Conservation (phyloP, 805 yeast species). For the Jamesozyma piceae region DNA sequence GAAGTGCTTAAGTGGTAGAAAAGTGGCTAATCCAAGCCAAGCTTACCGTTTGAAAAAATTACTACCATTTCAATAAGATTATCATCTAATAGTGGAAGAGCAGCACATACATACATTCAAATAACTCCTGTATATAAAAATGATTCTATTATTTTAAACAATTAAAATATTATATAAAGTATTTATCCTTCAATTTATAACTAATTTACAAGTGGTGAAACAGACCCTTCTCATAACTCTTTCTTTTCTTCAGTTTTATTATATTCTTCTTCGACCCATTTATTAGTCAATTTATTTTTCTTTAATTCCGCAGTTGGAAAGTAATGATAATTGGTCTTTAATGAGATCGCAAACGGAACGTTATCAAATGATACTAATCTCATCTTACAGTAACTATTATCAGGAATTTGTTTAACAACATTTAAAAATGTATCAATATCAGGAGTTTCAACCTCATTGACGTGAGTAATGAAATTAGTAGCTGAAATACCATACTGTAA, state of each 20-base stretch:
- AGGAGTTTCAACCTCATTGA: constrained; percentile 66
- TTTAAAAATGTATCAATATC: constrained; percentile 58
- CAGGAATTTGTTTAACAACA: constrained; percentile 63
- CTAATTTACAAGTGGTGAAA: neutral
- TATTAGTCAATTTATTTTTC: constrained; percentile 37
- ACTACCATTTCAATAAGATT: constrained; percentile 37
- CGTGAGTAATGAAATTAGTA: constrained; percentile 82
- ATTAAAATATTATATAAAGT: neutral
- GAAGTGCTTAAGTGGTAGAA: constrained; percentile 51
- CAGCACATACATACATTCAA: neutral
- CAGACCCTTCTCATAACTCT: neutral
- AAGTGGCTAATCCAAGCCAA: constrained; percentile 46
- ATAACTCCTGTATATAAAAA: neutral
- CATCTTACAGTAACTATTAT: constrained; percentile 70
- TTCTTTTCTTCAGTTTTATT: constrained; percentile 29
- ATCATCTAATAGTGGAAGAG: too few relatives aligned
- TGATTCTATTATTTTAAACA: neutral
- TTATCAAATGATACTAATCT: constrained; percentile 78
- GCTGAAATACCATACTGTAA: constrained; percentile 68
- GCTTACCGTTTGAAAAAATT: constrained; percentile 49
- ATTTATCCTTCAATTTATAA: neutral
- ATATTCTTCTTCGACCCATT: constrained; percentile 49
- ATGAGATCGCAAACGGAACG: constrained; percentile 74
- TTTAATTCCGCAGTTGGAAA: constrained; percentile 64
- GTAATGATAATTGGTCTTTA: constrained; percentile 83